Base-by-base conservation (phyloP, 2,329 filamentous ascomycete genomes). In the Penicillium sp. region DNA sequence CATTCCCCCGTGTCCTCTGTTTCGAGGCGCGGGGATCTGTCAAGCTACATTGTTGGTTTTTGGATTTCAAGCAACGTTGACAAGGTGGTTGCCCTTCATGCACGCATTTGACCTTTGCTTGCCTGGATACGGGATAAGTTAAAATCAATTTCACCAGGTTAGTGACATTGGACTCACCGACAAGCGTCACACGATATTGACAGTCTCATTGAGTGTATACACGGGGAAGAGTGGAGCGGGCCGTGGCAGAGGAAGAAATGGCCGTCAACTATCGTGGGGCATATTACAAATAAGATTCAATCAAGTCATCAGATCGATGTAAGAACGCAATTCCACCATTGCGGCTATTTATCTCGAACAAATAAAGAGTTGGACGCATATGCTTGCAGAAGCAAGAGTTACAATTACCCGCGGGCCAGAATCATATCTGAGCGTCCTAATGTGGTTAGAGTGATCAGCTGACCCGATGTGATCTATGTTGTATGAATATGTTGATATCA, bases 131-230 rank as follows among this genome's bases (percentile, higher is more conserved):
- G 3, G 6, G 2, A 18, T 50, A 3, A 54, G 26, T 29, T 42
- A 19, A 48, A 13, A 23, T 14, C 3, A 8, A 38, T 26, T 32
- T 2, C 0, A 7, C 14, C n/a, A 14, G 10, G 35, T 10, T 7
- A 5, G 23, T 41, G 32, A 6, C 2, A 52, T 29, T 23, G 23
- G 5, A 53, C 60, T 27, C 60, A 70, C 69, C 70, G 67, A 56
- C 70, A 72, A 56, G 57, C 59, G 55, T 69, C 65, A 62, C 70
- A 72, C 41, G 70, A 72, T 57, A 71, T 67, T 26, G 70, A 72
- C 32, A 72, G 56, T 29, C 70, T 65, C 70, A 72, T 72, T 54
- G 41, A 47, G 39, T 26, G 36, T 50, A 43, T 43, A 54, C 41
- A 38, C 27, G 39, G 38, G 38, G 27, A 49, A 49, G 6, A 47